Evolutionary conservation across 768 basidiomycete genomes (phyloP).

Genomic region (Suillus plorans): DNA sequence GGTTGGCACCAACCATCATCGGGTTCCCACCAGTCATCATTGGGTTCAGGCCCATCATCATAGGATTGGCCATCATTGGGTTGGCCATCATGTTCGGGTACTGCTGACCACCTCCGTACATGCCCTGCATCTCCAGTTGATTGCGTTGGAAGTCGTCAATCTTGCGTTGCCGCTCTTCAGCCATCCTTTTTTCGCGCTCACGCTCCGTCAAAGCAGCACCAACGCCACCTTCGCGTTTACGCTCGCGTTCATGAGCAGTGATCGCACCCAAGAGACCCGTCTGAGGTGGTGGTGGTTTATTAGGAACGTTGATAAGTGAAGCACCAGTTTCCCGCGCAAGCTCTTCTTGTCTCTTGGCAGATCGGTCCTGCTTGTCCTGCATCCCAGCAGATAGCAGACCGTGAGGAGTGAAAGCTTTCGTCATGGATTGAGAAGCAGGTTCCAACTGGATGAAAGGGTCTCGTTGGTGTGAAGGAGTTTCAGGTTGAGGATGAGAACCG

Average conservation of each 20-base stretch:
- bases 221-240: constrained; percentile 92
- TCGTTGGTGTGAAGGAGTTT: constrained; percentile 32
- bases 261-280: constrained; percentile 95
- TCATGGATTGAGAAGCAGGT: constrained; percentile 67
- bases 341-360: constrained; percentile 94
- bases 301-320: constrained; percentile 92
- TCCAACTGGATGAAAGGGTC: constrained; percentile 79
- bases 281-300: constrained; percentile 92
- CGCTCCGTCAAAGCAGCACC: constrained; percentile 94
- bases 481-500: constrained; percentile 38
- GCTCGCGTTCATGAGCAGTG: constrained; percentile 90
- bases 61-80: constrained; percentile 75
- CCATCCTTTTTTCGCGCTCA: constrained; percentile 88
- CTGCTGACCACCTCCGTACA: constrained; percentile 59
- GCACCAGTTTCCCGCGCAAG: constrained; percentile 88
- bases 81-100: constrained; percentile 46
- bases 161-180: constrained; percentile 90
- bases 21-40: constrained; percentile 57
- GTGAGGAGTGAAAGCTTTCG: constrained; percentile 93
- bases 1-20: constrained; percentile 49
- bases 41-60: constrained; percentile 57
- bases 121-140: constrained; percentile 87
- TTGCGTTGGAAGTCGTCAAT: constrained; percentile 88
- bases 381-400: constrained; percentile 93
- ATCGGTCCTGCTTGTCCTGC: constrained; percentile 93